Percentiles rank a stretch among this genome's conserved stretches.
Conservation (phyloP, 176 grass and related monocot genomes). For the Hordeum vulgare region DNA sequence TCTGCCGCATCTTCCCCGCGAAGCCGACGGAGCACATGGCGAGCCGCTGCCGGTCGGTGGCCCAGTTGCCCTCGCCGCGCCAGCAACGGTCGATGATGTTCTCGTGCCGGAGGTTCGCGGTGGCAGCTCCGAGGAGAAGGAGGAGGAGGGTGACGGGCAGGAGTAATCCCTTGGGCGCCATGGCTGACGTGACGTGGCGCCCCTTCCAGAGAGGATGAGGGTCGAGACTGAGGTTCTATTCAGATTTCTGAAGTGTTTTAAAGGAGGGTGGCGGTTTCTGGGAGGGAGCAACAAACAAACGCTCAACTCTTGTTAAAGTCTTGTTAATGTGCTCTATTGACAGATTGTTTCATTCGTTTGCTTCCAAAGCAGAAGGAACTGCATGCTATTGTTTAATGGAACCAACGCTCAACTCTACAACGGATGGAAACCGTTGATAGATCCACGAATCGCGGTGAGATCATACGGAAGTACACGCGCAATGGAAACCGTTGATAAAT, state of each 20-base stretch:
- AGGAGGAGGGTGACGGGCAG: neutral
- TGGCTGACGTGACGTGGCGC: neutral
- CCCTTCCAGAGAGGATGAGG: neutral
- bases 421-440: neutral
- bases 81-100: constrained; percentile 79
- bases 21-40: constrained; percentile 70
- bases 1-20: constrained; percentile 64
- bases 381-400: neutral
- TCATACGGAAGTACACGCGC: no score
- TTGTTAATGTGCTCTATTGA: neutral
- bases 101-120: neutral
- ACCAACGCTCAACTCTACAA: neutral
- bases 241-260: neutral
- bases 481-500: neutral
- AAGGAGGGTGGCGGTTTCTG: neutral
- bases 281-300: neutral
- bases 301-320: neutral
- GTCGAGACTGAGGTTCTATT: neutral
- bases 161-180: neutral
- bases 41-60: constrained; percentile 44
- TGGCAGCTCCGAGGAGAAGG: neutral
- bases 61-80: constrained; percentile 54
- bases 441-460: no score
- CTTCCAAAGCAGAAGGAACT: neutral
- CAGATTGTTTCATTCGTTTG: neutral